These are phyloP conservation scores for Spathaspora boniae DNA, from an alignment of 805 yeast genomes.

Conservation along the genomic window DNA sequence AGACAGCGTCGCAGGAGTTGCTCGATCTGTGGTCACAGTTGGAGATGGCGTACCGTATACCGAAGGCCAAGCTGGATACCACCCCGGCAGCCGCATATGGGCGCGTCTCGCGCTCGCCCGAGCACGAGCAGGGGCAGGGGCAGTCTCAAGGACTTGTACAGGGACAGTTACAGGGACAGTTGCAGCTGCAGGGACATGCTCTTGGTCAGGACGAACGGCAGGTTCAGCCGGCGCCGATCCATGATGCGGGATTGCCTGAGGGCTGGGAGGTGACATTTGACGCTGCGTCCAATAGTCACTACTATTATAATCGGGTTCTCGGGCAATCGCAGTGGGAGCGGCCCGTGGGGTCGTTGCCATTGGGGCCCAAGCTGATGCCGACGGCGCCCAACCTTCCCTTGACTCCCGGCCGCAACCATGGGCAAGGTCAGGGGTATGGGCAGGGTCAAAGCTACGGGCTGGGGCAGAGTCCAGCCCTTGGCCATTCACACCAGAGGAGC, in stretches of 20 bases:
- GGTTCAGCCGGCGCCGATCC: neutral
- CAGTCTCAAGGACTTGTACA: neutral
- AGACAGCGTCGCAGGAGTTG: constrained; percentile 40
- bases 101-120: constrained; percentile 21
- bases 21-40: constrained; percentile 67
- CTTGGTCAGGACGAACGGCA: neutral
- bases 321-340: constrained; percentile 57
- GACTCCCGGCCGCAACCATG: no score
- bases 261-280: constrained; percentile 67
- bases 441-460: no score
- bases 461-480: no score
- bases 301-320: constrained; percentile 52
- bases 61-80: constrained; percentile 37
- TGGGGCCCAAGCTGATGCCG: no score
- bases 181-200: neutral
- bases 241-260: constrained; percentile 48
- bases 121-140: constrained; percentile 3
- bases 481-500: no score
- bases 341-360: constrained; percentile 42
- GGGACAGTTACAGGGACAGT: neutral
- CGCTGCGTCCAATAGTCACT: constrained; percentile 39
- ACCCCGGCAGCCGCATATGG: constrained; percentile 14
- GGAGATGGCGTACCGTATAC: constrained; percentile 82
- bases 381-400: no score
- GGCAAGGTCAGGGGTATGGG: no score